Conservation (phyloP, 495 filamentous ascomycete genomes). For the Symbiotaphrina buchneri region DNA sequence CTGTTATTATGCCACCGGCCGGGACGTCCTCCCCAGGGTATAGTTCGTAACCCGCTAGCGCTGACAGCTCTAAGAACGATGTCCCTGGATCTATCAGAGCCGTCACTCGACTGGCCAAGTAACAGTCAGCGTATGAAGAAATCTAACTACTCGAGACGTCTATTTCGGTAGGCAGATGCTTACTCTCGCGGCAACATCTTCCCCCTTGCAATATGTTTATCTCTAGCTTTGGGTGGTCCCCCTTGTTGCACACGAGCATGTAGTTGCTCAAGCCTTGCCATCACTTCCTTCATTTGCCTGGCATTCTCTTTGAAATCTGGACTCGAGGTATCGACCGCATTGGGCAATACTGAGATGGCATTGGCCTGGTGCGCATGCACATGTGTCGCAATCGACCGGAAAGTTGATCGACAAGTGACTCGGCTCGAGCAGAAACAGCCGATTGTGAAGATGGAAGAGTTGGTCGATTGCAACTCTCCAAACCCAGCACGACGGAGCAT, state of each 20-base stretch:
- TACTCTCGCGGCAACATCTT: constrained; percentile 89
- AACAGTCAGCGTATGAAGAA: too few relatives aligned
- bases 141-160: background rate
- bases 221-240: constrained; percentile 59
- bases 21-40: constrained; percentile 75
- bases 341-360: constrained; percentile 58
- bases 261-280: constrained; percentile 37
- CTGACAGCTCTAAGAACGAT: constrained; percentile 76
- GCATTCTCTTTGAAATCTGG: constrained; percentile 67
- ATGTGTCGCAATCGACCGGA: constrained; percentile 16
- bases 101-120: constrained; percentile 36
- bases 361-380: constrained; percentile 22
- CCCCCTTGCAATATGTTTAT: constrained; percentile 70
- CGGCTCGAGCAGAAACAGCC: too few relatives aligned
- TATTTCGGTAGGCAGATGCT: constrained; percentile 2
- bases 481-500: too few relatives aligned
- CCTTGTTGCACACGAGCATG: constrained; percentile 51
- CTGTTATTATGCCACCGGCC: constrained; percentile 81
- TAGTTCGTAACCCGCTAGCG: constrained; percentile 66
- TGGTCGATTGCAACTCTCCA: too few relatives aligned
- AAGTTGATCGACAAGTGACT: too few relatives aligned
- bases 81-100: constrained; percentile 76
- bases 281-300: constrained; percentile 50
- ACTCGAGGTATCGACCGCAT: constrained; percentile 52
- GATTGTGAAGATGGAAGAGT: too few relatives aligned